Conservation (phyloP, 768 basidiomycete species). For the Chiua virens region DNA sequence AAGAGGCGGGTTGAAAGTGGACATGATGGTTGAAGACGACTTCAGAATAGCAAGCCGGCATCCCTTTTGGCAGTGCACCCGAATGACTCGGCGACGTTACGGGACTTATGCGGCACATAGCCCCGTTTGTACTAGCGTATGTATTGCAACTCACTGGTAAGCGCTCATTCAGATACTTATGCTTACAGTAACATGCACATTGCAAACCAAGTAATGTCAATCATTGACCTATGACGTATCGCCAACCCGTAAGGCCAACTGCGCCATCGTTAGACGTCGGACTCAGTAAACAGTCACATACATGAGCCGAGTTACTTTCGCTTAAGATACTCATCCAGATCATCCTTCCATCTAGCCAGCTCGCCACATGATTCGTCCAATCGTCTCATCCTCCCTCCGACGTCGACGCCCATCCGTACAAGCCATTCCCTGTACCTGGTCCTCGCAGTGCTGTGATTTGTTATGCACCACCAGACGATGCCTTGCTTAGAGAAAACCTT, state of each 20-base stretch:
- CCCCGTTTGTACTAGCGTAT: too few relatives aligned
- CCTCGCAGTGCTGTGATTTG: conserved; percentile 34
- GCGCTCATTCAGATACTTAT: too few relatives aligned
- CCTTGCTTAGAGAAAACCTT: conserved; percentile 47
- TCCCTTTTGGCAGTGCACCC: too few relatives aligned
- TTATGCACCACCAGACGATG: conserved; percentile 52
- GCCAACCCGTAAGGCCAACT: too few relatives aligned
- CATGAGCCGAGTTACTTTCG: neutral
- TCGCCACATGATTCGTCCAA: conserved; percentile 53
- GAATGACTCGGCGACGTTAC: neutral
- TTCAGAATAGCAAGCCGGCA: too few relatives aligned
- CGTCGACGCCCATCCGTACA: conserved; percentile 17
- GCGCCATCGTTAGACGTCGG: too few relatives aligned
- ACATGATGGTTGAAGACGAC: conserved; percentile 9
- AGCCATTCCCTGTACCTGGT: conserved; percentile 19
- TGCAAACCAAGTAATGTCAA: too few relatives aligned
- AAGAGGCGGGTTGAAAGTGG: conserved; percentile 20
- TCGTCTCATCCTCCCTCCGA: conserved; percentile 44
- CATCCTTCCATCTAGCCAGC: conserved; percentile 38
- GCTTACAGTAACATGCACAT: too few relatives aligned
- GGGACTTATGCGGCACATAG: too few relatives aligned
- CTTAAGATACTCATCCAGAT: conserved; percentile 9
- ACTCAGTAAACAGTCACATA: too few relatives aligned
- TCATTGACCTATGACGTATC: too few relatives aligned
- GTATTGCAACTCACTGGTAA: too few relatives aligned